Conservation (phyloP, 768 basidiomycete species). For the Rubroboletus pulcherrimus region DNA sequence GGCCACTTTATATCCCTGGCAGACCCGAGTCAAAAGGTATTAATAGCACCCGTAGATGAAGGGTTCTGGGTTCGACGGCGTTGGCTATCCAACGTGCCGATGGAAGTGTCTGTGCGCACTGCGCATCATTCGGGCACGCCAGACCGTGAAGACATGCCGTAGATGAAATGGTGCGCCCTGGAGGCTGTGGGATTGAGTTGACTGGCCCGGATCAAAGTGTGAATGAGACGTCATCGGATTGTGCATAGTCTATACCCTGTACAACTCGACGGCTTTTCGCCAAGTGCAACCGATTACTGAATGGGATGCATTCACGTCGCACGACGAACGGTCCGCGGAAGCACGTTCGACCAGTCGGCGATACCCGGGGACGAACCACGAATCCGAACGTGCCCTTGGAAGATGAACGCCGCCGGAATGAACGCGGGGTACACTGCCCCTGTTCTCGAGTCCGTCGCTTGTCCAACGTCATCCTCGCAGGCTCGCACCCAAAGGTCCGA, state of each 20-base stretch:
- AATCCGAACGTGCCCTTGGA: too few relatives aligned
- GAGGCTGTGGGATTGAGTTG: background rate
- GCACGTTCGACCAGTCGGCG: background rate
- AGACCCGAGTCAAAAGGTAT: background rate
- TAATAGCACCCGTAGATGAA: background rate
- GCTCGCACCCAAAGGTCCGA: background rate
- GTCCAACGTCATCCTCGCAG: background rate
- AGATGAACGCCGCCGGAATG: background rate
- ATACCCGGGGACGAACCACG: background rate
- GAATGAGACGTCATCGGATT: background rate
- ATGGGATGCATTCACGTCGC: background rate
- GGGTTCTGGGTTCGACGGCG: background rate
- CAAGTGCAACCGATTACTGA: background rate
- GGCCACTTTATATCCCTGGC: conserved; percentile 16
- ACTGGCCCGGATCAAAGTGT: conserved; percentile 8
- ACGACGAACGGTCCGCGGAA: background rate
- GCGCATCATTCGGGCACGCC: background rate
- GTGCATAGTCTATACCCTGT: background rate
- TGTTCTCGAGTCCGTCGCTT: background rate
- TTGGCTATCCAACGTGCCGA: background rate
- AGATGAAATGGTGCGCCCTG: background rate
- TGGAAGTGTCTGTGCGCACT: background rate
- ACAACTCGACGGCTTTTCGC: background rate
- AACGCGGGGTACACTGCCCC: background rate
- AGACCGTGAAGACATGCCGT: background rate